phyloP scores from a whole-genome alignment of 2,329 filamentous ascomycete species.

The Ophiognomonia clavigignenti-juglandacearum region DNA sequence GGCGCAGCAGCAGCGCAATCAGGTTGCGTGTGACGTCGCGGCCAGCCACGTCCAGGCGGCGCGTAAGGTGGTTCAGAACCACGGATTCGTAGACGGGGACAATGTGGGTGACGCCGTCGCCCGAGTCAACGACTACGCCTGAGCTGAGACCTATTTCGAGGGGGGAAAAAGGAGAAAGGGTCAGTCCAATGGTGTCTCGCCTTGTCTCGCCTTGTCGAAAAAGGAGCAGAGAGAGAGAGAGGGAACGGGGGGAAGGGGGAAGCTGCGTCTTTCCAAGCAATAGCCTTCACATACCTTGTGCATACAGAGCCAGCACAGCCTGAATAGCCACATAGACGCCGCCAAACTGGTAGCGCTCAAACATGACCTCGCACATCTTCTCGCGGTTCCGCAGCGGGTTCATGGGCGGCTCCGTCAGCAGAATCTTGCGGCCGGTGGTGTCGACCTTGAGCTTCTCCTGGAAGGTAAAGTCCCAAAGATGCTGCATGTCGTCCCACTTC shows the following conservation, averaged over 20 bases:
- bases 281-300: constrained; percentile 83
- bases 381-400: constrained; percentile 96
- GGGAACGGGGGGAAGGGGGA: no score
- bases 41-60: constrained; percentile 89
- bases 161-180: background rate
- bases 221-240: no score
- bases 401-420: constrained; percentile 95
- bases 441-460: constrained; percentile 95
- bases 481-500: constrained; percentile 99
- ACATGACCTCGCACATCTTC: constrained; percentile 99
- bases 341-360: constrained; percentile 92
- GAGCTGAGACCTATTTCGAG: constrained; percentile 74
- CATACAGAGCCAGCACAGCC: constrained; percentile 91
- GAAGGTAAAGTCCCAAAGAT: constrained; percentile 99
- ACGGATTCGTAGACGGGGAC: constrained; percentile 98
- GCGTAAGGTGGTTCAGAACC: constrained; percentile 93
- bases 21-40: constrained; percentile 98
- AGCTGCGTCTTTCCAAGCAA: no score
- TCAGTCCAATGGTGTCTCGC: background rate
- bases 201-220: no score
- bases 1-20: constrained; percentile 86
- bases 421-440: constrained; percentile 87
- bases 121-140: constrained; percentile 97
- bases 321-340: constrained; percentile 98
- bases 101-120: constrained; percentile 97